Base-by-base conservation (phyloP, 306 rosid genomes). In the Abrus pulchellus region DNA sequence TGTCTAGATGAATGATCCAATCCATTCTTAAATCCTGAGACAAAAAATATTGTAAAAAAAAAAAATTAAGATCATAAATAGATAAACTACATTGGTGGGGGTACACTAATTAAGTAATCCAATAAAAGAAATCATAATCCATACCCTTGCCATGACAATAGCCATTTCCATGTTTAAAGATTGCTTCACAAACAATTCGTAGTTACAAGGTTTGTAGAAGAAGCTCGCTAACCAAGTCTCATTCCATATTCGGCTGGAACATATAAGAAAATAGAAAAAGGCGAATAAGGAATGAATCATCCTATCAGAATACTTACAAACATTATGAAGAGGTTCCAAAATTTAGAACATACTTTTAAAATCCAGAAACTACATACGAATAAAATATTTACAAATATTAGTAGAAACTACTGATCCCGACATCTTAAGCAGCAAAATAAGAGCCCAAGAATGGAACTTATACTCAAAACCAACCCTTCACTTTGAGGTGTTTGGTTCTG, bases 121-220 rank as follows among this genome's bases (percentile, higher is more conserved):
- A 81, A 56, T 10, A 52, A 69, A 71, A 83, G 75, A 82, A 84
- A 82, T 64, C 38, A 44, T 10, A 76, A 32, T 4, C 10, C 90
- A 63, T 92, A 95, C 99, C 97, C 94, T 91, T 72, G 97, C 99
- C 99, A 88, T 90, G 83, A 88, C 97, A 86, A 93, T 95, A 34
- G 97, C 99, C 98, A 93, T 95, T 89, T 95, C 99, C 99, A 95
- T 95, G 81, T 95, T 95, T 55, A 95, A 87, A 59, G 98, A 89
- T 78, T 93, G 98, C 90, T 95, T 95, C 91, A 93, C 99, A 85
- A 95, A 95, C 87, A 95, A 88, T 87, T 95, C 99, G 77, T 95
- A 84, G 82, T 95, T 95, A 79, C 98, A 95, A 6, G 99, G 99
- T 84, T 95, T 95, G 88, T 92, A 93, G 90, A 95, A 95, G 91